Evolutionary conservation across 1,284 basidiomycete genomes (phyloP).

Genomic region (Grifola frondosa): DNA sequence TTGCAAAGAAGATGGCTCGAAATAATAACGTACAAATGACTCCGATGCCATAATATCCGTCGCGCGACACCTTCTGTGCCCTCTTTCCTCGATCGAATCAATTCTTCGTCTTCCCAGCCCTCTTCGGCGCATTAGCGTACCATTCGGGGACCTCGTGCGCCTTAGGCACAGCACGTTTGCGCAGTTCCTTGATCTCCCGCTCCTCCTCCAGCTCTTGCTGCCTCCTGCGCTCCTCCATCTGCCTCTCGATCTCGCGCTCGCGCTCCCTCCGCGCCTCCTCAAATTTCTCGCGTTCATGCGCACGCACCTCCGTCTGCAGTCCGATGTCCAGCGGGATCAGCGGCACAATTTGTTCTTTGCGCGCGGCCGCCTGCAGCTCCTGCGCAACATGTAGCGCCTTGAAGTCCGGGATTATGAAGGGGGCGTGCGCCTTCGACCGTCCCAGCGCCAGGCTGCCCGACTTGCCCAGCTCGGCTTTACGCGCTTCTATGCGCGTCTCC

Average conservation of each 20-base stretch:
- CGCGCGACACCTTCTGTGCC: background rate
- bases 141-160: conserved; percentile 73
- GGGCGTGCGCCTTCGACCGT: conserved; percentile 15
- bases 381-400: conserved; percentile 52
- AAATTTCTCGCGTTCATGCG: conserved; percentile 61
- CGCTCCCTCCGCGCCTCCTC: conserved; percentile 55
- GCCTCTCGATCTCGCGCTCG: conserved; percentile 49
- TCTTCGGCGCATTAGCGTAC: conserved; percentile 63
- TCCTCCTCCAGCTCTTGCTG: conserved; percentile 54
- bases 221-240: conserved; percentile 41
- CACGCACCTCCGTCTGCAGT: conserved; percentile 54
- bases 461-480: conserved; percentile 29
- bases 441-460: conserved; percentile 12
- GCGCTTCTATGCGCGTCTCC: conserved; percentile 43
- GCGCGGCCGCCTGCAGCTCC: conserved; percentile 39
- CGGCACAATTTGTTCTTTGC: conserved; percentile 47
- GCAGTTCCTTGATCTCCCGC: conserved; percentile 52
- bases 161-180: conserved; percentile 61
- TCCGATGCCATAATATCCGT: conserved; percentile 11
- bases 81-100: conserved; percentile 12
- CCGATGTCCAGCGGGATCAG: conserved; percentile 46
- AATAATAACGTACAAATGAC: conserved; percentile 17
- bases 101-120: conserved; percentile 18
- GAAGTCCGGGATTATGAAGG: conserved; percentile 49
- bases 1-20: conserved; percentile 8